These are phyloP conservation scores for Misopates orontium DNA, from an alignment of 257 asterid genomes.

Conservation along the genomic window DNA sequence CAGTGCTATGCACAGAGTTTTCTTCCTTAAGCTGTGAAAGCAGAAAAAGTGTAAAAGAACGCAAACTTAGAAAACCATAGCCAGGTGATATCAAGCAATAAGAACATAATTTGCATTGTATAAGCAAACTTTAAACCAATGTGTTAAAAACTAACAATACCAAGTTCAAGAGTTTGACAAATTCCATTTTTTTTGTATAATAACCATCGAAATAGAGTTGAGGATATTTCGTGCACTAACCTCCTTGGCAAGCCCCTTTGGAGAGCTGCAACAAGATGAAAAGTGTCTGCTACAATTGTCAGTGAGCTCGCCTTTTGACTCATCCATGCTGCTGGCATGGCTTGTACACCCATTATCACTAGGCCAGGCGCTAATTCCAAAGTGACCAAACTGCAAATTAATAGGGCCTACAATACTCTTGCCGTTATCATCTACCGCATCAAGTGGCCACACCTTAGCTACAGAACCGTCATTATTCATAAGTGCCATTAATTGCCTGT, in stretches of 20 bases:
- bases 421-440: slow-evolving; percentile 50
- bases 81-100: no score
- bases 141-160: no score
- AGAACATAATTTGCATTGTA: background rate
- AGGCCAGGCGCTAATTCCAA: slow-evolving; percentile 96
- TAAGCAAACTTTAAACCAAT: background rate
- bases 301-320: slow-evolving; percentile 75
- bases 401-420: slow-evolving; percentile 62
- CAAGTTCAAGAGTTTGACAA: background rate
- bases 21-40: slow-evolving; percentile 82
- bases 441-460: slow-evolving; percentile 98
- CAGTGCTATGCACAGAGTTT: slow-evolving; percentile 89
- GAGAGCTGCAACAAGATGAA: slow-evolving; percentile 98
- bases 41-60: slow-evolving; percentile 11
- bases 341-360: slow-evolving; percentile 89
- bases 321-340: slow-evolving; percentile 89
- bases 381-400: slow-evolving; percentile 91
- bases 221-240: slow-evolving; percentile 30
- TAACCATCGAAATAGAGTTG: background rate
- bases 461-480: slow-evolving; percentile 90
- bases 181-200: no score
- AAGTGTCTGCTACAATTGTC: slow-evolving; percentile 80
- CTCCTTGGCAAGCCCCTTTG: slow-evolving; percentile 91
- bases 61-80: slow-evolving; percentile 10
- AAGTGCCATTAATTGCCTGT: slow-evolving; percentile 93